A percentile compares a stretch with the other conserved stretches of the same genome.
Conservation (phyloP, 495 filamentous ascomycete species). For the Penicillium verhagenii region DNA sequence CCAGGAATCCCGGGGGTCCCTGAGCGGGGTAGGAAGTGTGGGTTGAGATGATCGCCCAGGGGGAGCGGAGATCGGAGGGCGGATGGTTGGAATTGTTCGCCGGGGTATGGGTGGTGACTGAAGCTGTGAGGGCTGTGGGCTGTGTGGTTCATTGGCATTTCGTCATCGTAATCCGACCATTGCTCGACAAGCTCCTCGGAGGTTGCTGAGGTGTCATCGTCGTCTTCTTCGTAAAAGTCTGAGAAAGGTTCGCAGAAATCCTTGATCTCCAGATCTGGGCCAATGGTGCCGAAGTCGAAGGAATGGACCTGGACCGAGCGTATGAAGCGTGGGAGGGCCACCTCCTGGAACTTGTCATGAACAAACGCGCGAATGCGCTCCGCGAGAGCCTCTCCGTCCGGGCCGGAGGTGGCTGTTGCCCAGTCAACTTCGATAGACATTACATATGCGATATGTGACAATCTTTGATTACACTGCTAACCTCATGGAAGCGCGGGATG, state of each 20-base stretch:
- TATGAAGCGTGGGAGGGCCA: constrained; percentile 90
- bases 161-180: constrained; percentile 39
- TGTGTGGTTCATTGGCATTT: constrained; percentile 26
- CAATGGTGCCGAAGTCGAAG: constrained; percentile 84
- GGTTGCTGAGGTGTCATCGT: constrained; percentile 49
- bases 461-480: not conserved
- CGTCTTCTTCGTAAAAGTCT: constrained; percentile 93
- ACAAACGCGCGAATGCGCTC: constrained; percentile 88
- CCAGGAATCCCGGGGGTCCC: constrained; percentile 78
- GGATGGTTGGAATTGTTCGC: constrained; percentile 32
- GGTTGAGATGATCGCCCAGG: constrained; percentile 53
- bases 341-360: constrained; percentile 89
- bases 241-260: constrained; percentile 93
- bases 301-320: constrained; percentile 91
- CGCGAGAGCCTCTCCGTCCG: constrained; percentile 79
- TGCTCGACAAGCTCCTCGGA: constrained; percentile 37
- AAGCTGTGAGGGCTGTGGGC: constrained; percentile 20
- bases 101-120: constrained; percentile 27
- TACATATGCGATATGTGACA: constrained; percentile 36
- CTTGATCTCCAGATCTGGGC: constrained; percentile 86
- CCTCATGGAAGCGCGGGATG: not conserved
- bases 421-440: constrained; percentile 99
- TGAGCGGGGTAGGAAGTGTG: constrained; percentile 62
- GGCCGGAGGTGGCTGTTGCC: constrained; percentile 85
- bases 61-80: constrained; percentile 43